Percentiles rank a stretch among this genome's conserved stretches.
Evolutionary conservation across 1,284 basidiomycete genomes (phyloP).

Genomic region (Veloboletus limbatus): DNA sequence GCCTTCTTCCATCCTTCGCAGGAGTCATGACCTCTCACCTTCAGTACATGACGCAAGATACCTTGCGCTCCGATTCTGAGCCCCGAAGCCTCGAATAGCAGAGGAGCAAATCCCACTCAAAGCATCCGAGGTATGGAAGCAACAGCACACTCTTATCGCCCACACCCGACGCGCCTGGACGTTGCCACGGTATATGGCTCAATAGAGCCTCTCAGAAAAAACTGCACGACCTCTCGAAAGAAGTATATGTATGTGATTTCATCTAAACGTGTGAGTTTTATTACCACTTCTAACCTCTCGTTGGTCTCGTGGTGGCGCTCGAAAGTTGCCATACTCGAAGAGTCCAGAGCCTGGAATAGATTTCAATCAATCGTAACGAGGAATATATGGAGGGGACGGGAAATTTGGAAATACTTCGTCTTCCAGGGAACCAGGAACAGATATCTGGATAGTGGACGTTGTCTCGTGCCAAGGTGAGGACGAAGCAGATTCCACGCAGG

Average conservation of each 20-base stretch:
- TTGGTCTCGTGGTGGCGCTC: slow-evolving; percentile 63
- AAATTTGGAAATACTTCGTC: slow-evolving; percentile 2
- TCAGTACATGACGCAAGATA: neutral
- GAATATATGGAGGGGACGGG: neutral
- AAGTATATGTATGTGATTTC: slow-evolving; percentile 20
- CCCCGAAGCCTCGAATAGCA: slow-evolving; percentile 16
- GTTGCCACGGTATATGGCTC: neutral
- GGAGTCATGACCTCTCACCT: slow-evolving; percentile 12
- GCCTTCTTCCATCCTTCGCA: slow-evolving; percentile 1
- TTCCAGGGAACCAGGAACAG: neutral
- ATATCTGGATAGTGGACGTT: neutral
- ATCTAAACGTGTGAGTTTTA: slow-evolving; percentile 68
- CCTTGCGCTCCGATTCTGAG: slow-evolving; percentile 1
- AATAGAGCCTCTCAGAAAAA: neutral
- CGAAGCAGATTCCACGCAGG: slow-evolving; percentile 8
- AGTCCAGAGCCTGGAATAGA: slow-evolving; percentile 33
- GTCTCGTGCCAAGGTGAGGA: slow-evolving; percentile 5
- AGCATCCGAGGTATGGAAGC: slow-evolving; percentile 12
- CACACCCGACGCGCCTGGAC: slow-evolving; percentile 17
- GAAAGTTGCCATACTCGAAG: slow-evolving; percentile 58
- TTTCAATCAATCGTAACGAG: slow-evolving; percentile 13
- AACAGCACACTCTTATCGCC: neutral
- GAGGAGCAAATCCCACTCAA: slow-evolving; percentile 26
- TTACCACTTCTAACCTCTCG: slow-evolving; percentile 70
- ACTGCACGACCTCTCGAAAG: slow-evolving; percentile 5